Percentiles rank a stretch among this genome's conserved stretches.
Evolutionary conservation across 2,329 filamentous ascomycete species (phyloP).

Genomic region (Colletotrichum lini): DNA sequence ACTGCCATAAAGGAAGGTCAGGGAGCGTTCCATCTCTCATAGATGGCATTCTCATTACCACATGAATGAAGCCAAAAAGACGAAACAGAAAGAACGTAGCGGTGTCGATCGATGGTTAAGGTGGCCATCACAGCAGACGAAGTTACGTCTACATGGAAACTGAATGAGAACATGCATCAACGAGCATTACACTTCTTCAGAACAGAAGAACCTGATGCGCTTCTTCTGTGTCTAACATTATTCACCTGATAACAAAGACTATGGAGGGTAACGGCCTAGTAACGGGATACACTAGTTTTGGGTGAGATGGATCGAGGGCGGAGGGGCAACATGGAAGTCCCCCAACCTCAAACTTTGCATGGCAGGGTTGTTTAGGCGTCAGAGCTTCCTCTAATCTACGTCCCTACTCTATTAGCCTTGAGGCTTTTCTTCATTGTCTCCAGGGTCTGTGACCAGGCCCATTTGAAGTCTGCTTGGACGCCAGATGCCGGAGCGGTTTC

Average conservation of each 20-base stretch:
- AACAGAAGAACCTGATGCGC: not conserved
- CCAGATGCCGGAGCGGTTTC: slow-evolving; percentile 10
- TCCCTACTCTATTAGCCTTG: slow-evolving; percentile 31
- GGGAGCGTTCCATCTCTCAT: slow-evolving; percentile 97
- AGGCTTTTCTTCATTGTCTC: slow-evolving; percentile 35
- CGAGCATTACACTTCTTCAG: slow-evolving; percentile 15
- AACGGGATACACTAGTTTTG: slow-evolving; percentile 20
- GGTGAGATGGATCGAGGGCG: slow-evolving; percentile 32
- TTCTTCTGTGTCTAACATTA: slow-evolving; percentile 9
- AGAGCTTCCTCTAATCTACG: slow-evolving; percentile 35
- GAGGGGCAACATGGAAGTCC: slow-evolving; percentile 20
- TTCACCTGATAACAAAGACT: slow-evolving; percentile 28
- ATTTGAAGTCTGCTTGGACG: slow-evolving; percentile 18
- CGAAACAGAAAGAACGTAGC: slow-evolving; percentile 1
- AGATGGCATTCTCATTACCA: slow-evolving; percentile 44
- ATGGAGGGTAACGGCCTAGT: slow-evolving; percentile 34
- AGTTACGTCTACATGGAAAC: slow-evolving; percentile 6
- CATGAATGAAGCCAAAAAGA: not conserved
- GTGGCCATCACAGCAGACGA: slow-evolving; percentile 7
- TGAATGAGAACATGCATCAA: slow-evolving; percentile 19
- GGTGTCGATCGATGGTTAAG: slow-evolving; percentile 6
- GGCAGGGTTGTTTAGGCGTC: slow-evolving; percentile 43
- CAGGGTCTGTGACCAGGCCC: slow-evolving; percentile 9
- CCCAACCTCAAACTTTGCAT: slow-evolving; percentile 40
- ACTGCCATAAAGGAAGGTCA: slow-evolving; percentile 95